phyloP scores from a whole-genome alignment of 1,284 basidiomycete species.

The Spongispora temasekensis region DNA sequence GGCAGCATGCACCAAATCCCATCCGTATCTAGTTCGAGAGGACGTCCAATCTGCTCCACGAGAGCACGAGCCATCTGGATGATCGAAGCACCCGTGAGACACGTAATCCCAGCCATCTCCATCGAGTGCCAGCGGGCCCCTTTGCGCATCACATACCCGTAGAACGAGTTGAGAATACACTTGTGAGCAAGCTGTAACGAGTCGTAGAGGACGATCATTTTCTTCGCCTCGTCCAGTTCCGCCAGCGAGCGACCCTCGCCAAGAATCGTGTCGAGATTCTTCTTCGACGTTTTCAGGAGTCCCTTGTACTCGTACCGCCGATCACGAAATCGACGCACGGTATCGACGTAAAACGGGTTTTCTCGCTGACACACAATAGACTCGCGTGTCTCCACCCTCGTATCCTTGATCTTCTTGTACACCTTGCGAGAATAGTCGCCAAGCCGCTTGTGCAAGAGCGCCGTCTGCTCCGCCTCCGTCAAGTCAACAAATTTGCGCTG shows the following conservation, averaged over 20 bases:
- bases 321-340: constrained; percentile 96
- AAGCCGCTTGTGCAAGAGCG: constrained; percentile 92
- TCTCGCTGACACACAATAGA: constrained; percentile 98
- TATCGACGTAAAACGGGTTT: constrained; percentile 99
- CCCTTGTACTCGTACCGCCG: constrained; percentile 99
- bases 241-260: constrained; percentile 72
- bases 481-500: constrained; percentile 87
- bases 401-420: constrained; percentile 99
- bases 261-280: constrained; percentile 84
- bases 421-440: constrained; percentile 99
- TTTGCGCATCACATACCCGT: constrained; percentile 99
- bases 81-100: constrained; percentile 97
- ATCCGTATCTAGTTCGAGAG: constrained; percentile 97
- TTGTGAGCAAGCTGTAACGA: constrained; percentile 99
- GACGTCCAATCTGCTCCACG: constrained; percentile 96
- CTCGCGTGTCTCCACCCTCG: constrained; percentile 92
- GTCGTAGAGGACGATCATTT: constrained; percentile 99
- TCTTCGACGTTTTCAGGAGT: constrained; percentile 99
- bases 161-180: constrained; percentile 99
- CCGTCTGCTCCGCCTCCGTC: constrained; percentile 85
- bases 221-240: constrained; percentile 96
- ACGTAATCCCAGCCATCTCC: constrained; percentile 99
- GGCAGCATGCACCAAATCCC: constrained; percentile 99
- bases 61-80: constrained; percentile 99
- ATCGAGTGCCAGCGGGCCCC: constrained; percentile 99